These are phyloP conservation scores for Solanum bulbocastanum DNA, from an alignment of 257 asterid species.

Conservation along the genomic window DNA sequence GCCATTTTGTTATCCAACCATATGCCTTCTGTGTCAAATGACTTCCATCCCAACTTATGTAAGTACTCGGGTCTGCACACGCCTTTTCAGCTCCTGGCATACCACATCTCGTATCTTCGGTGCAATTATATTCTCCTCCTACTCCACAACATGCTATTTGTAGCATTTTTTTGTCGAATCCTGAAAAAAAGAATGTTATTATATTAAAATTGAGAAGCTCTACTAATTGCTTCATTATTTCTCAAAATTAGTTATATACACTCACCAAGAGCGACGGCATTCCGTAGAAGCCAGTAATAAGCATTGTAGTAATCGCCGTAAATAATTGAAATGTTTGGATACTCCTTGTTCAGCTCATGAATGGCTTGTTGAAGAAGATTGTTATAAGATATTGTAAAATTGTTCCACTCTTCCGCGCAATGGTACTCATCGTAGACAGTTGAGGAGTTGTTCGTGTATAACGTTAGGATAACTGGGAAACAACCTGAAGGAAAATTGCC, in stretches of 20 bases:
- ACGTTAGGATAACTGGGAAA: slow-evolving; percentile 4
- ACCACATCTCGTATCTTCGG: slow-evolving; percentile 3
- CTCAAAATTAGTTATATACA: no score
- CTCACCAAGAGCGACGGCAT: neutral
- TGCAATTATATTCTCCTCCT: slow-evolving; percentile 15
- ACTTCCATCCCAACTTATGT: slow-evolving; percentile 21
- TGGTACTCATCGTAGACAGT: neutral
- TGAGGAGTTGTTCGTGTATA: neutral
- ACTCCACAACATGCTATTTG: slow-evolving; percentile 17
- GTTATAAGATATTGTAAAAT: neutral
- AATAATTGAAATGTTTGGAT: neutral
- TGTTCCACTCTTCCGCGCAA: neutral
- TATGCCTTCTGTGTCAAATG: slow-evolving; percentile 19
- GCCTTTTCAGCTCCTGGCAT: no score
- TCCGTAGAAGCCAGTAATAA: neutral
- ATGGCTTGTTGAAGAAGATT: neutral
- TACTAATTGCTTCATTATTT: no score
- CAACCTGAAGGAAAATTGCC: slow-evolving; percentile 16
- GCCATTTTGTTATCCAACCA: neutral
- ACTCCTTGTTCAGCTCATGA: neutral
- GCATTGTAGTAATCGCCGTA: neutral
- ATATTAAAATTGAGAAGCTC: no score
- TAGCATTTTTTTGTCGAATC: neutral
- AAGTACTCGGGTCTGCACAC: neutral
- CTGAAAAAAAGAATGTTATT: neutral